These are phyloP conservation scores for Coemansia sp. DNA, from an alignment of 192 early-diverging fungal species.

Conservation along the genomic window DNA sequence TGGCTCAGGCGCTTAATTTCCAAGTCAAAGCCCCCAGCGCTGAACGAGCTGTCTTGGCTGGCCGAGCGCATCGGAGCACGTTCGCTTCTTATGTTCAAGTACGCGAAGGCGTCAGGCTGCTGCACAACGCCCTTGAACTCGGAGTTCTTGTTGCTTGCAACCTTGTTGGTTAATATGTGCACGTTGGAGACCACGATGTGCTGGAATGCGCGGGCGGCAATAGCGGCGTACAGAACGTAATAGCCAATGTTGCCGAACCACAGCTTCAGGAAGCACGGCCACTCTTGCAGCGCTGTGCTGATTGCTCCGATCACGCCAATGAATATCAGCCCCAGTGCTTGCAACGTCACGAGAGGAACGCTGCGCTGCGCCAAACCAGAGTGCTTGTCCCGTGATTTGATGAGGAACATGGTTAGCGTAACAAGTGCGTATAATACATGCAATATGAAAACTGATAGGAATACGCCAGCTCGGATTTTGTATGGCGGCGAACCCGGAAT, in stretches of 20 bases:
- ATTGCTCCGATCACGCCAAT: conserved; percentile 27
- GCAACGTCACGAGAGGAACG: conserved; percentile 24
- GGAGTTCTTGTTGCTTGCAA: conserved; percentile 30
- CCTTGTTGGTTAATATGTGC: conserved; percentile 38
- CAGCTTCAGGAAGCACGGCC: conserved; percentile 48
- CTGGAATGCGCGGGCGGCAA: conserved; percentile 34
- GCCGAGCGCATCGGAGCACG: conserved; percentile 13
- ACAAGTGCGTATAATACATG: conserved; percentile 31
- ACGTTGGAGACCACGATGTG: conserved; percentile 45
- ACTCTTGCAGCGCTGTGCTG: conserved; percentile 32
- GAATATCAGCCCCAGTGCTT: conserved; percentile 23
- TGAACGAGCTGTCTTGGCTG: conserved; percentile 43
- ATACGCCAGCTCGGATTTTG: conserved; percentile 32
- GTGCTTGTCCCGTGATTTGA: conserved; percentile 49
- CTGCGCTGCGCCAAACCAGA: conserved; percentile 42
- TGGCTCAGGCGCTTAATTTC: not conserved
- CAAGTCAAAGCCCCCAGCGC: conserved; percentile 31
- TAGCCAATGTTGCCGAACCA: conserved; percentile 41
- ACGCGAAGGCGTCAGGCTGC: not conserved
- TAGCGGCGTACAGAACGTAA: conserved; percentile 23
- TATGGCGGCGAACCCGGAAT: conserved; percentile 19
- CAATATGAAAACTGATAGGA: conserved; percentile 22
- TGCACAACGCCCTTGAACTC: conserved; percentile 30
- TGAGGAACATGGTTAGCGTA: conserved; percentile 41
- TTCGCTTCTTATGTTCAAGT: not conserved